Base-by-base conservation (phyloP, 2,329 filamentous ascomycete species). In the Aspergillus sp. region DNA sequence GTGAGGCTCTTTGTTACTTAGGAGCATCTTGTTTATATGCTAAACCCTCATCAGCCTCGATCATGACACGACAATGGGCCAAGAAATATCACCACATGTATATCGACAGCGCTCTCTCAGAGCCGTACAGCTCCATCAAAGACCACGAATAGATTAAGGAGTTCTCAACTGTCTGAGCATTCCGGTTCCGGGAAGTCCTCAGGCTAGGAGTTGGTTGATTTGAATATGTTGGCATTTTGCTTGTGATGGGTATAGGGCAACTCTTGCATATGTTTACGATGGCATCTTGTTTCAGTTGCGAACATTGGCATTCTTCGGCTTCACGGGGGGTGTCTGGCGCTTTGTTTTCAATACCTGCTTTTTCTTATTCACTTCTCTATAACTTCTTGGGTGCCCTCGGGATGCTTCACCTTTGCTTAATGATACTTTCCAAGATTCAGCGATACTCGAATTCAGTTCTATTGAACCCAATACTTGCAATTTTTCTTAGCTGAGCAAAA, bases 61-160 rank as follows among this genome's bases (percentile, higher is more conserved):
- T 98, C 68, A 83, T 96, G 60, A 90, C 93, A 36, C 90, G 93
- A 67, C 86, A 90, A 70, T 99, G 95, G 95, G 91, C 92, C 57
- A 97, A 96, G 83, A 89, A 89, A 74, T 89, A 90, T 66, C 71
- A 76, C 60, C 62, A 69, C 41, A 26, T 74, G 54, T 76, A 76
- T 62, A 69, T 76, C 53, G 67, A 71, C 43, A 68, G 67, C 62
- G 67, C 71, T 24, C 61, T 67, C 42, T 63, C 63, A 45, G 68
- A 71, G 57, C 66, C 67, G 49, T 69, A 70, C 64, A 71, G 61
- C 60, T 68, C 64, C 62, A 66, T 68, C 65, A 71, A 70, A 64
- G 66, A 70, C 61, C 66, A 68, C 65, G 69, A 74, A 65, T 65
- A 57, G 62, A 61, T 57, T 63, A 63, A 55, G 60, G 51, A 20